Base-by-base conservation (phyloP, 768 basidiomycete genomes). In the Lactarius indigo region DNA sequence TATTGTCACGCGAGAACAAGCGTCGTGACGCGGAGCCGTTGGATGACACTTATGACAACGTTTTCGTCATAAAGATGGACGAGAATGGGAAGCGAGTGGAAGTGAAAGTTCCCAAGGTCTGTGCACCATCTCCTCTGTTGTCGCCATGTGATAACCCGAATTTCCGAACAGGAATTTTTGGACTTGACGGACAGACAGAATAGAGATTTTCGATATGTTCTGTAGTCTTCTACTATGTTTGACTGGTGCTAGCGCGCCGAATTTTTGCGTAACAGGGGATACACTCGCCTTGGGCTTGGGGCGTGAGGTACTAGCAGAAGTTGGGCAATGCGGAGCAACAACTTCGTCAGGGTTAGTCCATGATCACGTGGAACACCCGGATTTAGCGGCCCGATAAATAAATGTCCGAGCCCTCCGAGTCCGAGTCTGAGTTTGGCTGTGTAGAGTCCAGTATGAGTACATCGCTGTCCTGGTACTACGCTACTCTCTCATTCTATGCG, bases 101-200 rank as follows among this genome's bases (percentile, higher is more conserved):
- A 74, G 78, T 86, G 61, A 85, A 84, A 67, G 83, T 92, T 30
- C 85, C 86, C 68, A 88, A 89, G 84, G 91, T 88, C 65, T n/a
- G 77, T 68, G 44, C 18, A 20, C 23, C 8, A 8, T 26, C 33
- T 18, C 33, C 57, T 26, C 9, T 13, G n/a, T 37, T 35, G 3
- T 62, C 56, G 56, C 68, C 26, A 52, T 41, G 57, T 47, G 17
- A 39, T 56, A 28, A 50, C 30, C 47, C 66, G 68, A 60, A 64
- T 61, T 12, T 33, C 58, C 44, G 18, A 63, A 44, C 61, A 90
- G 87, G 88, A 85, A 80, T 88, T 84, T 73, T 74, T 90, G 76
- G 90, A 91, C 72, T 76, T 91, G 70, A 91, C 90, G 1, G 90
- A 91, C 72, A 79, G 76, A 35, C 86, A 90, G 73, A 91, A 91